A percentile compares a stretch with the other conserved stretches of the same genome.
phyloP scores from a whole-genome alignment of 2,329 filamentous ascomycete genomes.

The Pseudogymnoascus destructans region DNA sequence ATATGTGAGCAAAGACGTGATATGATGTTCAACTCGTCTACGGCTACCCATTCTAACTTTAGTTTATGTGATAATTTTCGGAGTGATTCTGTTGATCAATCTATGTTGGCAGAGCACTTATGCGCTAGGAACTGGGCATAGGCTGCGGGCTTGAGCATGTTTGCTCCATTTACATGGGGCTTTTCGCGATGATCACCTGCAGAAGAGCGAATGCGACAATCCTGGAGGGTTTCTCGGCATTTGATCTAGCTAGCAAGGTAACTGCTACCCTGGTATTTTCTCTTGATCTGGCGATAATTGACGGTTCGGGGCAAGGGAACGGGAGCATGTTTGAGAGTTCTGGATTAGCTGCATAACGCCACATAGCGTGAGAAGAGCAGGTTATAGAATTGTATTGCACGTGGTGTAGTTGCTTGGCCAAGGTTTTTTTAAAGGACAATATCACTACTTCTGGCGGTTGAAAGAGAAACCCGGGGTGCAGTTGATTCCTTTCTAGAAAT shows the following conservation, averaged over 20 bases:
- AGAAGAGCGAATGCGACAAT: not conserved
- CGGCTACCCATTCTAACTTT: not conserved
- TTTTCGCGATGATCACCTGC: constrained; percentile 2
- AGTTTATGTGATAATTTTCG: not conserved
- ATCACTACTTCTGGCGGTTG: not conserved
- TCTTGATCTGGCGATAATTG: not conserved
- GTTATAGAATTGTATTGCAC: not conserved
- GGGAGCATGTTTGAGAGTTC: not conserved
- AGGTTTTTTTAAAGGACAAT: not conserved
- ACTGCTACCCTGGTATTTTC: not conserved
- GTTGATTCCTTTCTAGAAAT: not conserved
- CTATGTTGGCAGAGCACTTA: not conserved
- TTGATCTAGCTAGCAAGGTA: not conserved
- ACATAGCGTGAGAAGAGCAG: not conserved
- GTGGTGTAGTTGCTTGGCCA: not conserved
- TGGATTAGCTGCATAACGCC: not conserved
- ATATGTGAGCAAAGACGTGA: not conserved
- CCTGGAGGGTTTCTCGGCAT: not conserved
- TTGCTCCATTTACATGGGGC: constrained; percentile 7
- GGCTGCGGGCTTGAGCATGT: not conserved
- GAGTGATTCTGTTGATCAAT: not conserved
- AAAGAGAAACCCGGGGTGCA: not conserved
- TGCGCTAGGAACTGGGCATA: not conserved
- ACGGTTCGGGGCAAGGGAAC: not conserved
- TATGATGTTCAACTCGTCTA: not conserved